Percentiles rank a stretch among this genome's conserved stretches.
Evolutionary conservation across 2,329 filamentous ascomycete genomes (phyloP).

Genomic region (Penicillium vulpinum): DNA sequence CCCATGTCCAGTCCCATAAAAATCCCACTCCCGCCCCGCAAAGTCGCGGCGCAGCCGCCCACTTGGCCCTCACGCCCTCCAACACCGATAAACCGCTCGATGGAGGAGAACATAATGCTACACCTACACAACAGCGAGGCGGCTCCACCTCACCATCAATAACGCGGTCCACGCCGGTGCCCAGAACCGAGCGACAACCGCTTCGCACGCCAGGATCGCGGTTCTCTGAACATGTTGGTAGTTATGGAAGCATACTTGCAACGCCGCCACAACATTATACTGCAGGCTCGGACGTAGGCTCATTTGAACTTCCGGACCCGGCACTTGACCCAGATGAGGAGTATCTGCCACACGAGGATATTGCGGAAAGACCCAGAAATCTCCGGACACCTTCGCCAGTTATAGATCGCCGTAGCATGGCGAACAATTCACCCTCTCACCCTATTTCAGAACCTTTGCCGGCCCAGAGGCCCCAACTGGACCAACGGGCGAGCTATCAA

Average conservation of each 20-base stretch:
- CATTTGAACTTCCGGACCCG: conserved; percentile 62
- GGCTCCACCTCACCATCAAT: conserved; percentile 30
- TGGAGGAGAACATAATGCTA: conserved; percentile 13
- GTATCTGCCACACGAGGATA: conserved; percentile 16
- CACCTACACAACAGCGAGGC: conserved; percentile 15
- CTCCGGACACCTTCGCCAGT: conserved; percentile 29
- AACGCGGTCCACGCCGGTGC: conserved; percentile 36
- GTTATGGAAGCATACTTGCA: conserved; percentile 65
- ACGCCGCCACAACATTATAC: conserved; percentile 45
- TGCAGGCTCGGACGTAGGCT: conserved; percentile 44
- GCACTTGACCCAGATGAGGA: conserved; percentile 52
- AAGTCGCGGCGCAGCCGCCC: conserved; percentile 11
- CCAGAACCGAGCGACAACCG: conserved; percentile 40
- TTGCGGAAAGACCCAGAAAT: conserved; percentile 19
- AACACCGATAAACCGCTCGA: conserved; percentile 24
- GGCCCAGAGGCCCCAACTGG: conserved; percentile 9
- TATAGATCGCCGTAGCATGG: conserved; percentile 17
- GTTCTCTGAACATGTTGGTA: conserved; percentile 43
- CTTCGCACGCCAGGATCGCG: conserved; percentile 36
- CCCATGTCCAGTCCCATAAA: conserved; percentile 47
- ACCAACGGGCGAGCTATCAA: conserved; percentile 6
- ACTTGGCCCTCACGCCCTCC: conserved; percentile 17
- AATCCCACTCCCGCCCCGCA: conserved; percentile 23
- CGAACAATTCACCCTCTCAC: conserved; percentile 3
- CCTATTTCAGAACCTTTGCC: neutral